Conservation (phyloP, 805 yeast genomes). For the Candida tammaniensis region DNA sequence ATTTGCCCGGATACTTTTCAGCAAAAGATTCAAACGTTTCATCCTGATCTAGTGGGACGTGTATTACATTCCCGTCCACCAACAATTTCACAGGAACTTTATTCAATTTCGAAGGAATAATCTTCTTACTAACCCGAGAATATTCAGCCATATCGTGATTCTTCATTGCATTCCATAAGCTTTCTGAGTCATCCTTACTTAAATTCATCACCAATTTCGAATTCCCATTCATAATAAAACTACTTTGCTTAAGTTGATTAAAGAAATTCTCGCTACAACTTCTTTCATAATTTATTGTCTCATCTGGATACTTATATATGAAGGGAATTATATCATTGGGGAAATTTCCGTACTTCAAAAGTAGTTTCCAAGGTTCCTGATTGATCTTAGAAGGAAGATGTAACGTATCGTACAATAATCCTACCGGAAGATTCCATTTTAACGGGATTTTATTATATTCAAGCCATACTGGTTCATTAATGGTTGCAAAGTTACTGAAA, state of each 20-base stretch:
- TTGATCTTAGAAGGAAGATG: slow-evolving; percentile 24
- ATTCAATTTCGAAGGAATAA: slow-evolving; percentile 27
- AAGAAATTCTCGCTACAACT: slow-evolving; percentile 55
- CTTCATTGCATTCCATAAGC: slow-evolving; percentile 54
- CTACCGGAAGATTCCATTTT: slow-evolving; percentile 77
- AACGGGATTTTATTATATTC: slow-evolving; percentile 63
- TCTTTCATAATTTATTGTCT: slow-evolving; percentile 20
- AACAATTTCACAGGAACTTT: slow-evolving; percentile 50
- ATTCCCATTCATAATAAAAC: slow-evolving; percentile 72
- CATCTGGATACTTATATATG: slow-evolving; percentile 11
- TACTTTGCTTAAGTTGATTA: slow-evolving; percentile 80
- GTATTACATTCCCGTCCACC: slow-evolving; percentile 33
- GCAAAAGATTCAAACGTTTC: not conserved
- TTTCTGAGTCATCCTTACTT: slow-evolving; percentile 56
- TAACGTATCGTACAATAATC: slow-evolving; percentile 58
- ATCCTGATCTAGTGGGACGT: slow-evolving; percentile 15
- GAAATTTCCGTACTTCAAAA: slow-evolving; percentile 28
- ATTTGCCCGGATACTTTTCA: slow-evolving; percentile 4
- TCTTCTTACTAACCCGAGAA: slow-evolving; percentile 24
- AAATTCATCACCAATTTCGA: slow-evolving; percentile 78
- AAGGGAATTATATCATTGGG: slow-evolving; percentile 34
- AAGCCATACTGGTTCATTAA: slow-evolving; percentile 52
- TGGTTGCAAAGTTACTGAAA: slow-evolving; percentile 27
- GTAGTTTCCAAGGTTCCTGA: slow-evolving; percentile 21
- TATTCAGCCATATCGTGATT: slow-evolving; percentile 27